Evolutionary conservation across 208 protist species (phyloP), one percentile per base, ranked within the genome.

Genomic region (Giardia muris): DNA sequence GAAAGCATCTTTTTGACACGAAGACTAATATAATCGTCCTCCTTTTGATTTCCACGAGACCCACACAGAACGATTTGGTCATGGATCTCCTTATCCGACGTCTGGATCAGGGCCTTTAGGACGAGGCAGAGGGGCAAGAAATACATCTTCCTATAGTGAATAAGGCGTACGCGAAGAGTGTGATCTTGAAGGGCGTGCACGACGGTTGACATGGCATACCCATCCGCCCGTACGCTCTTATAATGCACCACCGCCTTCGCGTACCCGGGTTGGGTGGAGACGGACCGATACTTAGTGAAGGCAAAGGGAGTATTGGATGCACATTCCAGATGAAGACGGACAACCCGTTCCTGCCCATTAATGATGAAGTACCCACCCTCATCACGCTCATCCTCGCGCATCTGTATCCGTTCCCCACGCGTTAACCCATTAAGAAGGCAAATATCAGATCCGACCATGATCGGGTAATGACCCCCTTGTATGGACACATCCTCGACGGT

Each of bases 181-280:
- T 96, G 96, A 86, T 96, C 94, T 42, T 94, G 96, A 2, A 98
- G 94, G 93, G 99, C 99, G 94, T 99, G 98, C 76, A 99, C 95
- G 87, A 96, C 97, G 93, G 97, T 97, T 67, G 97, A 98, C 67
- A 95, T 92, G 3, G 96, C 96, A 4, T 97, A 95, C 2, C 97
- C 96, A 94, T 98, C 98, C 46, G 94, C 94, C 46, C 95, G 95
- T 86, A 98, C 97, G 94, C 96, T 98, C 67, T 98, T 96, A 10
- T 99, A 97, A 30, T 96, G 94, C 0, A 98, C 95, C 42, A 96
- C 89, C 19, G 98, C 97, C 94, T 98, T 99, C 46, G 95, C 93
- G 39, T 94, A 93, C 0, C 98, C 98, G 86, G 97, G 95, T 19
- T 96, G 96, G 0, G 47, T 95, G 97, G 99, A 67, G 95, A 94